Percentiles rank a stretch among this genome's conserved stretches.
phyloP scores from a whole-genome alignment of 108 stramenopile species.

The Skeletonema marinoi region DNA sequence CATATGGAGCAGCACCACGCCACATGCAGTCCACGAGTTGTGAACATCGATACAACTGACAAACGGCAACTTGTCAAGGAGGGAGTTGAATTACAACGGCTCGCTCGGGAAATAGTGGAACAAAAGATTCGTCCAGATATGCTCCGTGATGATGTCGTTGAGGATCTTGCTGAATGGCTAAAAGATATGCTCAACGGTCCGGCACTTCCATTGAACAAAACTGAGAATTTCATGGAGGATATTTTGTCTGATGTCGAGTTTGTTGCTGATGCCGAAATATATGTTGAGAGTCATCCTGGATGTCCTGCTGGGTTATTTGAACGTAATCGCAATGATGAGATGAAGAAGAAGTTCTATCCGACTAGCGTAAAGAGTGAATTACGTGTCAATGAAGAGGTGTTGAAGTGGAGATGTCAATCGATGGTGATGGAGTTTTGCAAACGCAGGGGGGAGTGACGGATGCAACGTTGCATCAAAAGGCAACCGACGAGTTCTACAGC shows the following conservation, averaged over 20 bases:
- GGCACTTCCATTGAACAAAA: constrained; percentile 38
- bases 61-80: background rate
- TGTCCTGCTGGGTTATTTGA: constrained; percentile 21
- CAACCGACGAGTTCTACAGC: constrained; percentile 30
- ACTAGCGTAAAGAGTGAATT: background rate
- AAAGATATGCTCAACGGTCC: constrained; percentile 34
- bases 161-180: background rate
- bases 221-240: constrained; percentile 23
- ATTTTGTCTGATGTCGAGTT: constrained; percentile 27
- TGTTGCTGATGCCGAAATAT: constrained; percentile 36
- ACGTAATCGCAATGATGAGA: constrained; percentile 32
- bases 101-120: constrained; percentile 12
- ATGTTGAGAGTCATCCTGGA: constrained; percentile 20
- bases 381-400: constrained; percentile 26
- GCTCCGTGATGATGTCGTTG: constrained; percentile 20
- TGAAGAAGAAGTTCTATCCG: constrained; percentile 30
- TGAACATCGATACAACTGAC: background rate
- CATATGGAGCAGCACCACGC: too few species aligned
- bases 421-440: constrained; percentile 39
- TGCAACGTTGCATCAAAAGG: constrained; percentile 18
- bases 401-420: constrained; percentile 17
- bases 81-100: background rate
- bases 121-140: constrained; percentile 33
- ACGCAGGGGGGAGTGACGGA: constrained; percentile 9
- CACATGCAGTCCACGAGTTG: background rate